Base-by-base conservation (phyloP, 2,329 filamentous ascomycete genomes). In the Fonsecaea multimorphosa region DNA sequence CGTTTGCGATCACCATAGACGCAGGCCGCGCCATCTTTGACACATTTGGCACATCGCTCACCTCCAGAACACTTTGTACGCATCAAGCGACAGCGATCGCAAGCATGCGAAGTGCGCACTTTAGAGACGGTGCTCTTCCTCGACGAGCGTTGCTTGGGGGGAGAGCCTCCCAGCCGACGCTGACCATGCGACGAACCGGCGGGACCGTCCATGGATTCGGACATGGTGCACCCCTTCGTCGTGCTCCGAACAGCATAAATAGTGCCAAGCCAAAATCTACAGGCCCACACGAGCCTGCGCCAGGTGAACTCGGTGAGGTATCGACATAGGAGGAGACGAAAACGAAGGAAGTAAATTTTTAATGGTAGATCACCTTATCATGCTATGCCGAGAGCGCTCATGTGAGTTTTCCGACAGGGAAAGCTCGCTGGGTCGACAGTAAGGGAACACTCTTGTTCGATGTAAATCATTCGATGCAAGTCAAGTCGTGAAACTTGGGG, bases 51-150 rank as follows among this genome's bases (percentile, higher is more conserved):
- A 58, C 69, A 71, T 16, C 64, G 66, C 0, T 63, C 60, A 12
- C 68, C 69, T 7, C 68, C 68, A 12, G 69, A 67, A 51, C 69
- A 71, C 49, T 70, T 71, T 27, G 69, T 68, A 22, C 66, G 66
- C 68, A 70, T 64, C 22, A 62, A 16, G 24, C 69, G 53, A 52
- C 69, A 71, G 4, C 69, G 61, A 46, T 71, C 66, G 44, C 69
- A 71, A 29, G 69, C 69, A 62, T 71, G 69, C 29, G 65, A 63
- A 4, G 64, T 69, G 29, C 69, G 65, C 36, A 29, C 16, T 34
- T 55, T 61, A 7, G 32, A 3, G 2, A n/a, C 14, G 14, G 2
- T 36, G 4, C 6, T 22, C 24, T 52, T 51, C 7, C 22, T 51
- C 19, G 32, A 27, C 1, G 31, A 29, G 12, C 19, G 58, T 16